Evolutionary conservation across 2,329 filamentous ascomycete genomes (phyloP).

Genomic region (Fusarium continuum): DNA sequence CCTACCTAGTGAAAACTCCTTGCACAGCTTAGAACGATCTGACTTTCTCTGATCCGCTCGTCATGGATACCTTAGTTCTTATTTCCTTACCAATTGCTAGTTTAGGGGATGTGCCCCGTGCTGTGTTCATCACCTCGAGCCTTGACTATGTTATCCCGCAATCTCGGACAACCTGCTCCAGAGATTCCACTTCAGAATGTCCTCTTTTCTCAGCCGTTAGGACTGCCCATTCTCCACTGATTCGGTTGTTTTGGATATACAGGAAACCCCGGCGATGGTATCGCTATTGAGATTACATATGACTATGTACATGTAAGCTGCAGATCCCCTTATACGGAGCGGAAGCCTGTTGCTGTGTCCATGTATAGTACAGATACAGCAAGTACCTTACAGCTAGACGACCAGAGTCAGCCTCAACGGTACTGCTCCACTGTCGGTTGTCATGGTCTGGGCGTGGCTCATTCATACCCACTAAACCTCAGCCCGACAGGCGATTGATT

Average conservation of each 20-base stretch:
- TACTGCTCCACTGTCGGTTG: conserved; percentile 7
- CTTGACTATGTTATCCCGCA: conserved; percentile 21
- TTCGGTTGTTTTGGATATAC: conserved; percentile 1
- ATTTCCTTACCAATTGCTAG: conserved; percentile 1
- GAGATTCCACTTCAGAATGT: conserved; percentile 12
- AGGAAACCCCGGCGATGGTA: not conserved
- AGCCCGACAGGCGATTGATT: conserved; percentile 24
- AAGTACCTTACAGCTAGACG: not conserved
- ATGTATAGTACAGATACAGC: conserved; percentile 2
- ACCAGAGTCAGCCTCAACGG: conserved; percentile 15
- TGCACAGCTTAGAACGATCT: not conserved
- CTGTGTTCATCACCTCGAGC: conserved; percentile 1
- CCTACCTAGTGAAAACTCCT: not conserved
- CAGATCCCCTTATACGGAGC: conserved; percentile 3
- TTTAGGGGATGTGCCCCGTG: conserved; percentile 13
- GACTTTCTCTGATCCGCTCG: not conserved
- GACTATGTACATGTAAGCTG: not conserved
- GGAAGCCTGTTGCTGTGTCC: not conserved
- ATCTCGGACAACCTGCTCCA: conserved; percentile 32
- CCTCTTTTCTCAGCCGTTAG: not conserved
- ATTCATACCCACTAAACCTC: conserved; percentile 30
- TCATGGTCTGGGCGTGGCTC: conserved; percentile 5
- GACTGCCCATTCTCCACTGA: not conserved
- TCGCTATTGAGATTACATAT: conserved; percentile 4
- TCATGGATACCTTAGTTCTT: not conserved